Evolutionary conservation across 2,329 filamentous ascomycete genomes (phyloP), one percentile per base, ranked within the genome.

Genomic region (Calcarisporium arbuscula): DNA sequence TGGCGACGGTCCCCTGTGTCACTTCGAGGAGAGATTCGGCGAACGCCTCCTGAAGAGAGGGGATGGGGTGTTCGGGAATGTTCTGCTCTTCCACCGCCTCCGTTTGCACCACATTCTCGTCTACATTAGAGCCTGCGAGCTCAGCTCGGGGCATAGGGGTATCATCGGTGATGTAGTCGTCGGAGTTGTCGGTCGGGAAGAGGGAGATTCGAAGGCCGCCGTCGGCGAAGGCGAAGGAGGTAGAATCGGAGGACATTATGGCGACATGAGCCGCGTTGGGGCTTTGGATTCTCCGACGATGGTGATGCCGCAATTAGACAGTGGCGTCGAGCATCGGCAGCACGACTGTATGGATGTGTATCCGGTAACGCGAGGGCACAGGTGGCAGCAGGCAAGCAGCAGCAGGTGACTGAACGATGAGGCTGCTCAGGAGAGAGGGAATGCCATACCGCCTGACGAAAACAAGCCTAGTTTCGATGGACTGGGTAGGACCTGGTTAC

Each of bases 21-120:
- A 80, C 80, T 52, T 92, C 86, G 38, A 77, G 64, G 47, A 92
- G 76, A 3, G 85, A 90, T 60, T 92, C 86, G 48, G 84, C 80
- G 54, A 94, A 92, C 41, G 86, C 84, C 42, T 73, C 76, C 56
- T 92, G 86, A 76, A 92, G 84, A 19, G 74, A 72, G 12, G 75
- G 64, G 33, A 92, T 80, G 6, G 86, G 86, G 53, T 94, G 86
- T 10, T 46, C 44, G 11, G 57, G 57, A 28, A 58, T 56, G 25
- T 43, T 46, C 32, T 49, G 46, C 21, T 35, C 12, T 14, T 38
- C 35, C 19, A 43, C 39, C 26, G 16, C 27, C 19, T 34, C 31
- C 27, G 32, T 18, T 20, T n/a, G 31, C 15, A 47, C 37, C 9
- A 29, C 21, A 9, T 40, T 37, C 19, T 40, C 35, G 10, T 39